Base-by-base conservation (phyloP, 2,329 filamentous ascomycete species). In the Tympanopsis confertula region DNA sequence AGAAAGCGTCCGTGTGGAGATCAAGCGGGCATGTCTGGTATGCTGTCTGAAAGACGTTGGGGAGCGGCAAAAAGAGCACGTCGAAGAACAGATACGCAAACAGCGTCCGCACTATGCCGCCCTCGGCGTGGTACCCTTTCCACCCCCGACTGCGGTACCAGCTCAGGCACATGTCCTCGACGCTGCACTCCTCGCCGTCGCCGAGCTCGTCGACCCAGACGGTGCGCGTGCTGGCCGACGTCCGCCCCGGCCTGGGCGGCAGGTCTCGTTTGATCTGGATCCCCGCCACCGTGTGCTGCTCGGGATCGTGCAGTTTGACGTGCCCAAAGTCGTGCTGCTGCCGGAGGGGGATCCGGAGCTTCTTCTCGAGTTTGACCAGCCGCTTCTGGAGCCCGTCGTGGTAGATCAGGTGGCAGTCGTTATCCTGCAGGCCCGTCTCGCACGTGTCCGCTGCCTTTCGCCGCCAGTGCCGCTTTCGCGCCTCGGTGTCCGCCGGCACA, bases 371-470 rank as follows among this genome's bases (percentile, higher is more conserved):
- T 58, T 95, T 96, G 36, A 76, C 71, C n/a, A 95, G 74, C 1
- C 91, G 81, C 56, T 94, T 96, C 55, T 96, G 89, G 5, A 98
- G 64, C 50, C 96, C 89, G 51, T 94, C 86, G 53, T 98, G 89
- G 53, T 86, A 89, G 41, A 94, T 91, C 19, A 94, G 60, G 57
- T 98, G 91, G 41, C 89, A 94, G 40, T 91, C 74, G 19, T 78
- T 76, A 49, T 98, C 91, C 53, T 94, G 82, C 1, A 98, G 68
- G 1, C 86, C 91, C 29, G 73, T 66, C 56, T 94, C 88, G 51
- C 91, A 96, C 0, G 91, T 96, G 5, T 66, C 61, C 3, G 85
- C 65, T 0, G 91, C 86, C 14, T 78, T 69, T 5, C 72, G 68
- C 52, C 80, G 86, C 88, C 88, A 96, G 45, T 84, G 70, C 49